Percentiles rank a stretch among this genome's conserved stretches.
These are phyloP conservation scores for Corymbia maculata DNA, from an alignment of 345 rosid genomes.

Conservation along the genomic window DNA sequence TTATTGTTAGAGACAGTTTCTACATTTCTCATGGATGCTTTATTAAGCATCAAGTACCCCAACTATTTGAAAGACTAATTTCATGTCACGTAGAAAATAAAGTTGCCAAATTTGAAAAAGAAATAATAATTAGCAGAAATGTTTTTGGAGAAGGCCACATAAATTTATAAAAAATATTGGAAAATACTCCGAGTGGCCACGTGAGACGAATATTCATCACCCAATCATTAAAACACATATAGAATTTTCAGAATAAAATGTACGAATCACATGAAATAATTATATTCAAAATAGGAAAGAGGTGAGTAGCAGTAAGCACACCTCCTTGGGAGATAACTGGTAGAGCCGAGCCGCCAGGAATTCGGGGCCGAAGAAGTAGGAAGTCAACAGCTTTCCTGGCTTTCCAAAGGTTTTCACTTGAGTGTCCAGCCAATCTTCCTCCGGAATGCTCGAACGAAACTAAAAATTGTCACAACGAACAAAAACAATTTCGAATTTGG, in stretches of 20 bases:
- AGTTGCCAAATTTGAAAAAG: neutral
- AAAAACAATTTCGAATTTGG: neutral
- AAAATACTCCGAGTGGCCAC: neutral
- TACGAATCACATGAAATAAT: neutral
- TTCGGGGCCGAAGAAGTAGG: constrained; percentile 17
- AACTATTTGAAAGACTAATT: neutral
- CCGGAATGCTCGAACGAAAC: neutral
- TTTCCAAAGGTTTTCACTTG: constrained; percentile 5
- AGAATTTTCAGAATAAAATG: neutral
- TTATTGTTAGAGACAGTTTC: neutral
- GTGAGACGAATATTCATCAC: neutral
- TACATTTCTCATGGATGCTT: neutral
- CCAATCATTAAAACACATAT: neutral
- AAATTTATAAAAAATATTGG: neutral
- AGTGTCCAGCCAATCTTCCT: constrained; percentile 14
- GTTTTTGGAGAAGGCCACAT: neutral
- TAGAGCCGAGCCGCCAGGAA: constrained; percentile 15
- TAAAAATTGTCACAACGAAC: neutral
- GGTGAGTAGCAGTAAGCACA: neutral
- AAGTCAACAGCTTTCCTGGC: neutral
- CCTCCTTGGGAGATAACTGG: constrained; percentile 18
- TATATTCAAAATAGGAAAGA: neutral
- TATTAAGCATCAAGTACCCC: neutral
- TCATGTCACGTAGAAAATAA: neutral
- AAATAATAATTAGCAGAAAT: neutral